These are phyloP conservation scores for Boletus vermiculosoides DNA, from an alignment of 768 basidiomycete genomes.

Conservation along the genomic window DNA sequence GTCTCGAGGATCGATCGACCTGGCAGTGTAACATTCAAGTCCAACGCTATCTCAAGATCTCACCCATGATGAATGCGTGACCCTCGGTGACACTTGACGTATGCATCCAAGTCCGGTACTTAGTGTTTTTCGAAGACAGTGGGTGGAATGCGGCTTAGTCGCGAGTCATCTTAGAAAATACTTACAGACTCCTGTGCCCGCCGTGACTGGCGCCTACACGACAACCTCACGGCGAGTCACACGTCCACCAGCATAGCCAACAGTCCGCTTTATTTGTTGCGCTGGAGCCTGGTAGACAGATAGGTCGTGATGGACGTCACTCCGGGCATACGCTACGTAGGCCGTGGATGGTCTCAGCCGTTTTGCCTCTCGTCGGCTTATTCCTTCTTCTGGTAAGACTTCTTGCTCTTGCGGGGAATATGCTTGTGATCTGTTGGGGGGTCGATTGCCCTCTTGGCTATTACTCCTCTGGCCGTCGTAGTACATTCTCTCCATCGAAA, in stretches of 20 bases:
- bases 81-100: too few relatives aligned
- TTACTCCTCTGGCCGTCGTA: conserved; percentile 1
- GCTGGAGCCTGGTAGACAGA: not conserved
- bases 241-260: not conserved
- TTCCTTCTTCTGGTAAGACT: conserved; percentile 14
- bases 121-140: not conserved
- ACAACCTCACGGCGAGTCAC: too few relatives aligned
- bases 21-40: not conserved
- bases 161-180: conserved; percentile 16
- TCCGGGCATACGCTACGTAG: conserved; percentile 26
- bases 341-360: conserved; percentile 10
- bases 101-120: too few relatives aligned
- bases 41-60: not conserved
- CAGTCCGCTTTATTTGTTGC: not conserved
- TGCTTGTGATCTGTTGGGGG: conserved; percentile 7
- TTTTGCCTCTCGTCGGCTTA: conserved; percentile 13
- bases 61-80: too few relatives aligned
- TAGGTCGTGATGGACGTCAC: not conserved
- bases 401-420: conserved; percentile 10
- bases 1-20: not conserved
- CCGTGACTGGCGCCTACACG: not conserved
- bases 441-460: conserved; percentile 5
- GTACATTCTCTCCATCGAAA: conserved; percentile 1
- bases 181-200: conserved; percentile 57
- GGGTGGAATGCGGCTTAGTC: conserved; percentile 3